Evolutionary conservation across 495 filamentous ascomycete genomes (phyloP).

Genomic region (Penicillium cinerascens): DNA sequence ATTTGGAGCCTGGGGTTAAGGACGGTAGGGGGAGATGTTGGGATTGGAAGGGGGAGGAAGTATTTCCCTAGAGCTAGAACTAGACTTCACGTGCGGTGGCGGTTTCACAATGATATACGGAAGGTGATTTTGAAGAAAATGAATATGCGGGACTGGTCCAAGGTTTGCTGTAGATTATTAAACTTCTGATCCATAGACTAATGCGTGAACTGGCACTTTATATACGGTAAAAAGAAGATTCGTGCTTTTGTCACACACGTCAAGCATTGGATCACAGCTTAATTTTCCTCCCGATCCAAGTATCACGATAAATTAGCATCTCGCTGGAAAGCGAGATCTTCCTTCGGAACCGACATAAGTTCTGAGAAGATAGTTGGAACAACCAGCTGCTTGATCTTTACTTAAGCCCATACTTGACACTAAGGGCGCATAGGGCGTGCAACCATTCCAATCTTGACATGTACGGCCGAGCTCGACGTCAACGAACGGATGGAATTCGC

Average conservation of each 20-base stretch:
- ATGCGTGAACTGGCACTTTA: background rate
- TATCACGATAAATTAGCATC: conserved; percentile 7
- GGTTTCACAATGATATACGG: background rate
- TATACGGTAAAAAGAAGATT: background rate
- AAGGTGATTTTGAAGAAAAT: background rate
- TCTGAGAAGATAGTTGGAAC: background rate
- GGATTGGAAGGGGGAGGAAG: conserved; percentile 74
- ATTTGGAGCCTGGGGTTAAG: conserved; percentile 29
- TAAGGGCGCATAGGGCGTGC: background rate
- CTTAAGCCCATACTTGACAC: background rate
- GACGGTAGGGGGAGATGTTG: conserved; percentile 64
- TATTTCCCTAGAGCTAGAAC: conserved; percentile 47
- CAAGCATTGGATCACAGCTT: conserved; percentile 13
- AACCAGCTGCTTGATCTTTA: background rate
- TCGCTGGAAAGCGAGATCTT: background rate
- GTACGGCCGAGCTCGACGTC: background rate
- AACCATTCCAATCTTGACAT: background rate
- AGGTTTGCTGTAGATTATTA: background rate
- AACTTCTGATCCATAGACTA: too few species aligned
- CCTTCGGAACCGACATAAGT: background rate
- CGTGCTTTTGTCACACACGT: background rate
- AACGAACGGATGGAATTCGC: background rate
- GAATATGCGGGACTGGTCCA: background rate
- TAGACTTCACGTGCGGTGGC: too few species aligned
- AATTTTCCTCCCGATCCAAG: conserved; percentile 70